Base-by-base conservation (phyloP, 2,329 filamentous ascomycete genomes). In the Sporothrix inflata region DNA sequence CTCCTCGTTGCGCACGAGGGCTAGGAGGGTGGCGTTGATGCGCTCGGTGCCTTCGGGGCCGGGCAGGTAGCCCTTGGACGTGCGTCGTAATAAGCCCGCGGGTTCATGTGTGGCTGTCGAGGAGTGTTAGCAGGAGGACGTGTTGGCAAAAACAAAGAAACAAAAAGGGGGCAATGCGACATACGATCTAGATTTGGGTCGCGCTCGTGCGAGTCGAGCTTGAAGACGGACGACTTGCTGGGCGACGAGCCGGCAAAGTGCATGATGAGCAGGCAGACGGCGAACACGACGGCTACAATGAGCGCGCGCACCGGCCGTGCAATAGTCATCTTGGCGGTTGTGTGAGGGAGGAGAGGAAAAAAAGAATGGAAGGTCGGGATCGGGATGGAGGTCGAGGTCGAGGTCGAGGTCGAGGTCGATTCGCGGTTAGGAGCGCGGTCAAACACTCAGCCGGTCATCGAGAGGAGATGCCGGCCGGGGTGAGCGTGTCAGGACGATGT, bases 1-100 rank as follows among this genome's bases (percentile, higher is more conserved):
- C 84, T 99, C 96, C 79, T 93, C 90, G 79, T 99, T 99, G 74
- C 96, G 91, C 71, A 99, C 96, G 49, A 99, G 88, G 27, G 94
- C 92, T 76, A 99, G 87, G 72, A 99, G 86, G 4, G 96, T 98
- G 73, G 96, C 96, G 81, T 97, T 96, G 81, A 97, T 96, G 79
- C 96, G 93, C 76, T 91, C 90, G 69, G 91, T 92, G 74, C 94
- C 88, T 69, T 88, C 84, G 78, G 91, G 91, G 78, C 94, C 88
- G 69, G 92, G 89, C 69, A 89, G 89, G 82, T 98, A 98, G 78
- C 91, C 91, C 76, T 92, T 85, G 71, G 90, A 90, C 45, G 91
- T 89, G 81, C 93, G 89, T 78, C 88, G 89, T 76, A 98, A 84
- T 16, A 88, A 84, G 69, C 93, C 94, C 75, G 91, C 88, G 27